Conservation (phyloP, 179 eudicot genomes). For the Vitellaria paradoxa region DNA sequence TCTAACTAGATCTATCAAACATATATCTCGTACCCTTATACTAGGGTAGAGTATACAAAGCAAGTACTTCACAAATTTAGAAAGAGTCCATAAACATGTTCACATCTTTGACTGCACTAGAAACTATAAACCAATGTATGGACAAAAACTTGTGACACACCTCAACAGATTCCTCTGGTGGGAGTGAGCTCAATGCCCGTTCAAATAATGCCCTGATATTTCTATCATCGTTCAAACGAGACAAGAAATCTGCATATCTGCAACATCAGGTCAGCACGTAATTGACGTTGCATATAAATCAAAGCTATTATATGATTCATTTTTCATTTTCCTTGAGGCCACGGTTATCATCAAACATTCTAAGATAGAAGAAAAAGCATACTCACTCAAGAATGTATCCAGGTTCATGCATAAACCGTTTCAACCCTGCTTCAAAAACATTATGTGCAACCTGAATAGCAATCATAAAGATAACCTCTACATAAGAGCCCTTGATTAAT, state of each 20-base stretch:
- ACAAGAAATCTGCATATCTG: constrained; percentile 98
- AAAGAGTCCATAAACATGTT: neutral
- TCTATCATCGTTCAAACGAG: constrained; percentile 92
- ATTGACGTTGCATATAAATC: constrained; percentile 1
- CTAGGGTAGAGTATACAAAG: too few relatives aligned
- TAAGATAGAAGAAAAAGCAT: constrained; percentile 9
- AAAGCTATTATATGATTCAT: neutral
- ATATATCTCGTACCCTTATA: too few relatives aligned
- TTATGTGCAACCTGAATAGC: constrained; percentile 85
- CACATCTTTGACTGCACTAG: neutral
- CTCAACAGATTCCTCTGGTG: constrained; percentile 91
- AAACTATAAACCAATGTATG: neutral
- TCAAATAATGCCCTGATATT: constrained; percentile 96
- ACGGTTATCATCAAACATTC: neutral
- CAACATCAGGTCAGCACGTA: constrained; percentile 28
- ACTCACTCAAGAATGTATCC: constrained; percentile 98
- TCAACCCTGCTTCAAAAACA: constrained; percentile 93
- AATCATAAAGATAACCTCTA: constrained; percentile 10
- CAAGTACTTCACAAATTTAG: neutral
- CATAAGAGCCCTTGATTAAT: neutral
- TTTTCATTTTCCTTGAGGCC: neutral
- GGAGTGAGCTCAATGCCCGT: constrained; percentile 91
- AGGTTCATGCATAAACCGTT: constrained; percentile 96
- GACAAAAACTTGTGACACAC: constrained; percentile 23
- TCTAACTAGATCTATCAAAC: too few relatives aligned